A percentile compares a stretch with the other conserved stretches of the same genome.
Conservation (phyloP, 1,139 yeast species). For the Zygosaccharomyces sapae region DNA sequence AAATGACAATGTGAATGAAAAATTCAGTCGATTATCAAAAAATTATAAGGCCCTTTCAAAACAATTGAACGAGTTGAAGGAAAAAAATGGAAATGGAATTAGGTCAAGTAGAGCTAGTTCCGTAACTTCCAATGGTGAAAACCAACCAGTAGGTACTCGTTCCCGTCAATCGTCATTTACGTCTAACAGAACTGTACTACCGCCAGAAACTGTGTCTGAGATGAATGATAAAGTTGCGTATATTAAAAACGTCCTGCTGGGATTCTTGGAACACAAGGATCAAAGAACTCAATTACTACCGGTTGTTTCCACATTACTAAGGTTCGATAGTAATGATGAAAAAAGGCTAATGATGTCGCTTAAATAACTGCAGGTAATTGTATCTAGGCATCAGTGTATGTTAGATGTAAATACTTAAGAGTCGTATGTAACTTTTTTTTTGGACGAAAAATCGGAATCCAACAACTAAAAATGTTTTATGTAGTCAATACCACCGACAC, state of each 20-base stretch:
- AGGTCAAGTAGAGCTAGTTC: conserved; percentile 30
- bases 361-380: conserved; percentile 33
- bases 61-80: conserved; percentile 47
- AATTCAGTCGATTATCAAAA: conserved; percentile 61
- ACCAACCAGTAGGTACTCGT: conserved; percentile 7
- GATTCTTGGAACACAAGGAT: conserved; percentile 88
- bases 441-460: background rate
- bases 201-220: conserved; percentile 29
- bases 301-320: conserved; percentile 71
- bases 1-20: conserved; percentile 63
- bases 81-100: conserved; percentile 28
- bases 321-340: conserved; percentile 67
- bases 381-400: background rate
- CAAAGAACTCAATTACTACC: conserved; percentile 82
- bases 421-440: background rate
- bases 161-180: conserved; percentile 12
- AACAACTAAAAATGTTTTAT: conserved; percentile 23
- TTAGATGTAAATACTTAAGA: conserved; percentile 1
- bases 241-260: conserved; percentile 79
- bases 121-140: conserved; percentile 16
- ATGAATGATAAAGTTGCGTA: conserved; percentile 56
- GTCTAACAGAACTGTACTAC: conserved; percentile 9
- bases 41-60: conserved; percentile 57
- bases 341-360: conserved; percentile 62
- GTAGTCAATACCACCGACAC: conserved; percentile 59